Conservation (phyloP, 2,329 filamentous ascomycete species). For the Chaetomiaceae sp. region DNA sequence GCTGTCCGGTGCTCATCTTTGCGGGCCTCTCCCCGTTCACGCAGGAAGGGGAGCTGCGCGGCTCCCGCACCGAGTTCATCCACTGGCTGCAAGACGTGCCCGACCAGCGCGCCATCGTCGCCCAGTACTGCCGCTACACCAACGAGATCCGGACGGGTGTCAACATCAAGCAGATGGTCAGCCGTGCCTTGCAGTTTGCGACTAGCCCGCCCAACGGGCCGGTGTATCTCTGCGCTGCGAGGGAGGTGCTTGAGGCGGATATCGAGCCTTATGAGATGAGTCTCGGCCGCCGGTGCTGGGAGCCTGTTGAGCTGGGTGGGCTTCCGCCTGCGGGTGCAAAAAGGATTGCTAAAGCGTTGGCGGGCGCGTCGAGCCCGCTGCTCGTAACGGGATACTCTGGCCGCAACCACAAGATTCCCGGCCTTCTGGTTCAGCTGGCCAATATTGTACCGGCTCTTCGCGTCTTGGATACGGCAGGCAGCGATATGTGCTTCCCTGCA, state of each 20-base stretch:
- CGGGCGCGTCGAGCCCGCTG: conserved; percentile 58
- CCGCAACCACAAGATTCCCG: conserved; percentile 57
- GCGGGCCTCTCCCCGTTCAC: conserved; percentile 39
- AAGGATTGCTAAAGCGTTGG: conserved; percentile 57
- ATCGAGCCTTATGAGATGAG: conserved; percentile 65
- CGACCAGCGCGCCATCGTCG: conserved; percentile 49
- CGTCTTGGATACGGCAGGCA: conserved; percentile 71
- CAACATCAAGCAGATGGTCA: conserved; percentile 86
- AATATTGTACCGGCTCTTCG: conserved; percentile 61
- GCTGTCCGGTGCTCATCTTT: conserved; percentile 53
- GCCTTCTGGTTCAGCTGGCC: conserved; percentile 62
- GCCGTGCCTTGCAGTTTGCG: conserved; percentile 76
- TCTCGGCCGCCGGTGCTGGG: conserved; percentile 56
- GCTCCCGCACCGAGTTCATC: conserved; percentile 37
- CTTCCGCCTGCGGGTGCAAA: conserved; percentile 47
- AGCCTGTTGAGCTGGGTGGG: conserved; percentile 60
- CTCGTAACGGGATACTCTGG: conserved; percentile 66
- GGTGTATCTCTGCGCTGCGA: conserved; percentile 69
- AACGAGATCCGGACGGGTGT: conserved; percentile 79
- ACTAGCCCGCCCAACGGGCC: conserved; percentile 71
- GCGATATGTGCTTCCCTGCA: conserved; percentile 75
- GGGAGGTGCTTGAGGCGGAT: conserved; percentile 82
- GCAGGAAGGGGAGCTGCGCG: conserved; percentile 36
- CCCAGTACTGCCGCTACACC: conserved; percentile 78
- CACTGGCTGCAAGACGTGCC: conserved; percentile 39